Conservation (phyloP, 257 asterid species). For the Ballota nigra region DNA sequence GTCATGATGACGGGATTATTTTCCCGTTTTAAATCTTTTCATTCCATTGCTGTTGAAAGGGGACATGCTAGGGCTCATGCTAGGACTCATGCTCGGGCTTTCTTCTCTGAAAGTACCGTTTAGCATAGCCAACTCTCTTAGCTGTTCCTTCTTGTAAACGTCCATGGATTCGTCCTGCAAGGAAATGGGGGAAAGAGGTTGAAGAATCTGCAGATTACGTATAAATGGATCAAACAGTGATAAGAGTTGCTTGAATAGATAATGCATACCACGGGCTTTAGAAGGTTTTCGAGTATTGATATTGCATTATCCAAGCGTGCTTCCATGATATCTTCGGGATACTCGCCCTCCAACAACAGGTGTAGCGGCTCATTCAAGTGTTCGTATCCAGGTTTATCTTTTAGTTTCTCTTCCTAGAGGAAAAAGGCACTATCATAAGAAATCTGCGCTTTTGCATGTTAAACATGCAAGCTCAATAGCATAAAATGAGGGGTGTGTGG, state of each 20-base stretch:
- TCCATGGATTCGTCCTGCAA: slow-evolving; percentile 72
- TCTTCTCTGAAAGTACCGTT: slow-evolving; percentile 74
- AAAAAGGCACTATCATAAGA: slow-evolving; percentile 17
- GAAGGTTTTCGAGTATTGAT: slow-evolving; percentile 57
- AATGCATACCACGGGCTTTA: slow-evolving; percentile 70
- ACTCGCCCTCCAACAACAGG: slow-evolving; percentile 75
- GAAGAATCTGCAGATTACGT: neutral
- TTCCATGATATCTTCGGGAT: slow-evolving; percentile 68
- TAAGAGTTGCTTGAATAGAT: neutral
- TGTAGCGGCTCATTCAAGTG: slow-evolving; percentile 87
- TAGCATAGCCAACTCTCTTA: slow-evolving; percentile 71
- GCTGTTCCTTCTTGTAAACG: slow-evolving; percentile 67
- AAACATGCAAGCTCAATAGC: too few relatives aligned
- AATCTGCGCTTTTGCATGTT: too few relatives aligned
- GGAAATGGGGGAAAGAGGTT: neutral
- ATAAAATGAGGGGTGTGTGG: too few relatives aligned
- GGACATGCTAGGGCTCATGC: slow-evolving; percentile 86
- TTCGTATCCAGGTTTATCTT: slow-evolving; percentile 75
- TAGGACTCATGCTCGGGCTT: slow-evolving; percentile 77
- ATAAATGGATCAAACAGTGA: slow-evolving; percentile 12
- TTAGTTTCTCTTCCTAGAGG: slow-evolving; percentile 65
- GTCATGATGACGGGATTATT: slow-evolving; percentile 21
- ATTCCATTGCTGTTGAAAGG: slow-evolving; percentile 63
- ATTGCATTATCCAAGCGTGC: slow-evolving; percentile 69
- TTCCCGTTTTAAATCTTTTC: slow-evolving; percentile 79